These are phyloP conservation scores for Trebouxia sp. DNA, from an alignment of 139 green algal species.

Conservation along the genomic window DNA sequence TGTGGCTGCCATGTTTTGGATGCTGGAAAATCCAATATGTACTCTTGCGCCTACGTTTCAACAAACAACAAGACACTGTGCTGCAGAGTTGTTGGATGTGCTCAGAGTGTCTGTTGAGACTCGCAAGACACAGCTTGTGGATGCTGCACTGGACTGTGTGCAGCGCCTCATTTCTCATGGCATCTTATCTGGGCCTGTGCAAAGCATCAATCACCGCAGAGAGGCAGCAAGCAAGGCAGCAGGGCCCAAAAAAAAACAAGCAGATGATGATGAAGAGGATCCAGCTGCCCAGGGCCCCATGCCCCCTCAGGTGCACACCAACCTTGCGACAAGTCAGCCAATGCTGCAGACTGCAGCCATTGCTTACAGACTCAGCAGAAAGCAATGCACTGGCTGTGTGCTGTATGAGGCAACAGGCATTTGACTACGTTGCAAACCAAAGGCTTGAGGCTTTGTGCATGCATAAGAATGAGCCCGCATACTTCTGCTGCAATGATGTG, in stretches of 20 bases:
- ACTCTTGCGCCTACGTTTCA: too few relatives aligned
- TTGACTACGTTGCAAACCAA: too few relatives aligned
- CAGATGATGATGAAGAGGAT: conserved; percentile 34
- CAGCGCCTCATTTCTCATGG: conserved; percentile 90
- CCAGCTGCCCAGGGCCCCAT: conserved; percentile 23
- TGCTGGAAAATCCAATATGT: too few relatives aligned
- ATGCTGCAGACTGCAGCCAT: too few relatives aligned
- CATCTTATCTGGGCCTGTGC: conserved; percentile 56
- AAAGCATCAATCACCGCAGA: conserved; percentile 41
- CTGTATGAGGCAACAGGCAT: too few relatives aligned
- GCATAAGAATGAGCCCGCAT: too few relatives aligned
- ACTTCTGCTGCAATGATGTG: neutral
- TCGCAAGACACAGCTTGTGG: conserved; percentile 69
- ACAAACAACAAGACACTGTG: neutral
- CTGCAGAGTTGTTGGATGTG: conserved; percentile 60
- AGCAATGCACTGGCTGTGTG: too few relatives aligned
- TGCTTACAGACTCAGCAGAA: too few relatives aligned
- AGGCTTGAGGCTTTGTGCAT: too few relatives aligned
- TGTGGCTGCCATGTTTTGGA: too few relatives aligned
- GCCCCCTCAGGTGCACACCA: conserved; percentile 30
- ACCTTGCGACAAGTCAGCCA: too few relatives aligned
- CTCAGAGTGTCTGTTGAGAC: conserved; percentile 75
- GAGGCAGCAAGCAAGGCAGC: conserved; percentile 6
- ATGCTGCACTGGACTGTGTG: conserved; percentile 84
- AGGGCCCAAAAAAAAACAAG: conserved; percentile 40